Evolutionary conservation across 805 yeast genomes (phyloP).

Genomic region (Zygosaccharomyces gambellarensis): DNA sequence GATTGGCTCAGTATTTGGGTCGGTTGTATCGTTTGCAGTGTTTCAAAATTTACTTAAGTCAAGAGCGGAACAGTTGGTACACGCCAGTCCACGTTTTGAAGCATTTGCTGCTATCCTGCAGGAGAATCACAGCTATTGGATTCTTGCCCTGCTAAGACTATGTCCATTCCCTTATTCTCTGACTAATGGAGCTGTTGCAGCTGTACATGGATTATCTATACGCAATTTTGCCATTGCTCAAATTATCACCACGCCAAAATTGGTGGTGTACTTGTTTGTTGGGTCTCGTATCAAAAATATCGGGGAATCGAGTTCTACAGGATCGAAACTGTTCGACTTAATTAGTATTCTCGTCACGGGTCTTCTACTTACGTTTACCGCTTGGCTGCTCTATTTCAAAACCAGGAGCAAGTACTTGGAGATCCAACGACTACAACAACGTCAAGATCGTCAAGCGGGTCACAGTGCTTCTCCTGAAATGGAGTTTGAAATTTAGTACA

Average conservation of each 20-base stretch:
- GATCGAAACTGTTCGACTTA: conserved; percentile 56
- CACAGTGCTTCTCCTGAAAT: conserved; percentile 9
- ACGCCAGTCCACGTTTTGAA: conserved; percentile 57
- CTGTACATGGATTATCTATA: conserved; percentile 69
- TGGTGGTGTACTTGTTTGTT: conserved; percentile 67
- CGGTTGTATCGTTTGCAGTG: conserved; percentile 64
- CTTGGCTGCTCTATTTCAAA: conserved; percentile 61
- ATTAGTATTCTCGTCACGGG: conserved; percentile 56
- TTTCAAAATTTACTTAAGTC: conserved; percentile 56
- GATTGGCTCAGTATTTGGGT: conserved; percentile 64
- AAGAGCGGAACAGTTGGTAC: conserved; percentile 57
- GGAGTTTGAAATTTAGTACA: conserved; percentile 14
- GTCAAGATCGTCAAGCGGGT: not conserved
- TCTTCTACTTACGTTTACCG: conserved; percentile 50
- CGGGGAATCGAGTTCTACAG: conserved; percentile 51
- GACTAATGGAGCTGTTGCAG: conserved; percentile 87
- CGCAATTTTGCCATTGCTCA: conserved; percentile 66
- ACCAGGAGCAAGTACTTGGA: conserved; percentile 38
- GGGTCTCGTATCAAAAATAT: conserved; percentile 70
- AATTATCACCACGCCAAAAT: conserved; percentile 72
- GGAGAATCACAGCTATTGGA: conserved; percentile 61
- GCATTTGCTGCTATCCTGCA: conserved; percentile 70
- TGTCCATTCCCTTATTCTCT: conserved; percentile 93
- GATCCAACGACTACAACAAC: conserved; percentile 23
- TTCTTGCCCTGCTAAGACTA: conserved; percentile 68